Evolutionary conservation across 2,329 filamentous ascomycete genomes (phyloP).

Genomic region (Teratosphaeria gauchensis): DNA sequence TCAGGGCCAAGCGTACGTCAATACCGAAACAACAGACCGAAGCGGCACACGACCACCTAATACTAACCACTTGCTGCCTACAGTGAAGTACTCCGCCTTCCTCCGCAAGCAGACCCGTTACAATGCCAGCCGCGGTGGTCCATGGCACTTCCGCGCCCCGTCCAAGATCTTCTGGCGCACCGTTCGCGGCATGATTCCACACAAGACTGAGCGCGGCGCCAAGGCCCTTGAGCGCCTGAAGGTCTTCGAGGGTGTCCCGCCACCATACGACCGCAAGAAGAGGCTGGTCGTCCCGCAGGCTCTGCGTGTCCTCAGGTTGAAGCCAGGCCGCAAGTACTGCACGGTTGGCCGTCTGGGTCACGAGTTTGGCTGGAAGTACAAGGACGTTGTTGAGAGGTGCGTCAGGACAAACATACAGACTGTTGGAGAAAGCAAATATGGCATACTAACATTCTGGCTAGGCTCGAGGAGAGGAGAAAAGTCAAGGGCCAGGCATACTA

Average conservation of each 20-base stretch:
- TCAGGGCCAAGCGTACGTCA: constrained; percentile 98
- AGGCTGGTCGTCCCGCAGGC: constrained; percentile 98
- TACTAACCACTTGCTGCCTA: constrained; percentile 22
- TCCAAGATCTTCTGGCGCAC: constrained; percentile 99
- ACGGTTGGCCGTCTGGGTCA: constrained; percentile 94
- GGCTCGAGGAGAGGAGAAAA: constrained; percentile 99
- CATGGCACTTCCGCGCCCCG: constrained; percentile 99
- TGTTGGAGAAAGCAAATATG: constrained; percentile 13
- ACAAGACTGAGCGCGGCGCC: constrained; percentile 98
- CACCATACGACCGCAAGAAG: constrained; percentile 99
- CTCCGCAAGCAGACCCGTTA: constrained; percentile 99
- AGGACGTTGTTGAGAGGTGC: constrained; percentile 96
- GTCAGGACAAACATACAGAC: constrained; percentile 31
- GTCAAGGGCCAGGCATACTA: constrained; percentile 99
- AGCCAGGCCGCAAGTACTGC: constrained; percentile 99
- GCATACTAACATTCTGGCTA: constrained; percentile 30
- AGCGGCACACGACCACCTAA: not conserved
- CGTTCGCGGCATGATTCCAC: constrained; percentile 98
- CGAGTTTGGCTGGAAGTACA: constrained; percentile 99
- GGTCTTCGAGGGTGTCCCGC: constrained; percentile 98
- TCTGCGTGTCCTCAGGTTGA: constrained; percentile 87
- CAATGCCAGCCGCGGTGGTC: constrained; percentile 98
- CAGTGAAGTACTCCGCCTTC: constrained; percentile 99
- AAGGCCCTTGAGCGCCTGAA: constrained; percentile 97
- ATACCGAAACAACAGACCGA: constrained; percentile 4